Conservation (phyloP, 495 filamentous ascomycete genomes). For the Aspergillus bertholletiae region DNA sequence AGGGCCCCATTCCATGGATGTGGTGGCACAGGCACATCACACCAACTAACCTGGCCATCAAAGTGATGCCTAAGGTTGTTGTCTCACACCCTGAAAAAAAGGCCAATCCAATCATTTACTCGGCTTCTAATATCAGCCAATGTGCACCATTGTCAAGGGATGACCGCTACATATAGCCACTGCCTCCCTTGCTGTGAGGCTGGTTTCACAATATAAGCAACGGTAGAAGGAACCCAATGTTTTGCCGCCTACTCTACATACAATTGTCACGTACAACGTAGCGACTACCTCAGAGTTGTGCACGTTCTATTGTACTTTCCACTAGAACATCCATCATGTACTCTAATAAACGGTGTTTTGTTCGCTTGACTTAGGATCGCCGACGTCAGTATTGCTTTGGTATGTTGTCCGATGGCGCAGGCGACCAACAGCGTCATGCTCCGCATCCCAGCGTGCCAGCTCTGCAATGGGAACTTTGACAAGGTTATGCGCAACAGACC, state of each 20-base stretch:
- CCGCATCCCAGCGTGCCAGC: neutral
- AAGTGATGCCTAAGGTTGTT: neutral
- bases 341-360: no score
- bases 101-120: neutral
- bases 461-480: neutral
- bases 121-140: no score
- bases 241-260: no score
- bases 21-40: neutral
- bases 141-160: no score
- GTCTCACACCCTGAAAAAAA: neutral
- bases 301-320: no score
- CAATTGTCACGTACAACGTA: no score
- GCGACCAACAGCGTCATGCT: neutral
- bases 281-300: no score
- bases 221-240: no score
- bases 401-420: neutral
- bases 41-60: neutral
- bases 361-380: no score
- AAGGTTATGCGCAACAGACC: neutral
- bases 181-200: no score
- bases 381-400: neutral
- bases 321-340: neutral
- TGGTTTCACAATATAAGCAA: no score
- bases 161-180: no score
- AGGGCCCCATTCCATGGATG: neutral